Evolutionary conservation across 805 yeast genomes (phyloP), one percentile per base, ranked within the genome.

Genomic region (Spathaspora girioi): DNA sequence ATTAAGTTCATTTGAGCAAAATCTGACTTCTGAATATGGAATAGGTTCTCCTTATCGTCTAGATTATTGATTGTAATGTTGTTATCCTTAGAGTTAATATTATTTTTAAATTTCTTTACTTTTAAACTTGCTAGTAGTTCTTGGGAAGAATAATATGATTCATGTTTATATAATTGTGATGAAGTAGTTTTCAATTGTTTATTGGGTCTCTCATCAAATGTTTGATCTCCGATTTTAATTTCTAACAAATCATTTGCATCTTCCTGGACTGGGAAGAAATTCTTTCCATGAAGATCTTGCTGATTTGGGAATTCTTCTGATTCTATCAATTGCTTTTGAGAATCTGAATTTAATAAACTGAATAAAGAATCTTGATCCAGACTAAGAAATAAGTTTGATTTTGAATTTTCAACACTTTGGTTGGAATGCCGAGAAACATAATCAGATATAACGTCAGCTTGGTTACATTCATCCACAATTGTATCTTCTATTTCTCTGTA

Each of bases 1-100:
- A 93, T 81, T 11, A 94, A 70, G 41, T 77, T 67, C 98, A 94
- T 93, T 3, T 76, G 64, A 2, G 65, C 58, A 60, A 94, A 94
- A 59, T 94, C 97, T 0, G 71, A 59, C 62, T 92, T 93, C 8
- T 80, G 73, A 1, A 93, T 82, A 49, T 86, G 69, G 0, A 86
- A 77, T 47, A 89, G 66, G 43, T 76, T 69, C 41, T 65, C 70
- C 15, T 82, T 72, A 50, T 80, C 76, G 49, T 75, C 78, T n/a
- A 69, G 35, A 49, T 53, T 31, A 11, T 54, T 48, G 19, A 47
- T 42, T 17, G 41, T 31, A 17, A 17, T 47, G 9, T 5, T 8
- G 18, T 7, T 18, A 15, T 49, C 38, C 11, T 45, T 38, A 17
- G 35, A 12, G 10, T 38, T 19, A 3, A 19, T 18, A 4, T 38